Conservation (phyloP, 176 grass and related monocot genomes). For the Melocanna baccifera region DNA sequence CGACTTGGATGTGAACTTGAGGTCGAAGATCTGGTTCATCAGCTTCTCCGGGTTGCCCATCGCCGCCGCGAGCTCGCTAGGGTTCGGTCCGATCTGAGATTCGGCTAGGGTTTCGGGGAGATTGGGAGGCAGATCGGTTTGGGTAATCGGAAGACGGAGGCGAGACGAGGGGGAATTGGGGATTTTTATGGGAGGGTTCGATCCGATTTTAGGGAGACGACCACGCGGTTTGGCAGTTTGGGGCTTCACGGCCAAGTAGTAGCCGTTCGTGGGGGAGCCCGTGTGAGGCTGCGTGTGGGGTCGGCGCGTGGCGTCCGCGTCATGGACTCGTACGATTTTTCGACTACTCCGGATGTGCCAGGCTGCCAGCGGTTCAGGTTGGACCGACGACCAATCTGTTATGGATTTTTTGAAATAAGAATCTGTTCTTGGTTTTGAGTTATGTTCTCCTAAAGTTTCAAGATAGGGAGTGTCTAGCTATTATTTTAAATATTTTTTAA, state of each 20-base stretch:
- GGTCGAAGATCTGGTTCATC: constrained; percentile 97
- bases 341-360: too few species aligned
- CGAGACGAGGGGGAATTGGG: neutral
- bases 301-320: neutral
- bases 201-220: neutral
- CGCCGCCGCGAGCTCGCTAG: neutral
- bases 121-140: neutral
- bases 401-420: too few species aligned
- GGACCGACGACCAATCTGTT: too few species aligned
- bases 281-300: constrained; percentile 21
- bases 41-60: constrained; percentile 98
- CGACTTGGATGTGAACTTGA: constrained; percentile 92
- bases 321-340: too few species aligned
- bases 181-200: neutral
- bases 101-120: too few species aligned
- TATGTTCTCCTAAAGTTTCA: too few species aligned
- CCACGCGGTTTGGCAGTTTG: constrained; percentile 45
- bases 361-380: too few species aligned
- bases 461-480: too few species aligned
- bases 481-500: too few species aligned
- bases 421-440: too few species aligned
- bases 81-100: too few species aligned
- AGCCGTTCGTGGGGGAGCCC: neutral
- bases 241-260: constrained; percentile 25
- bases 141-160: neutral